A percentile compares a stretch with the other conserved stretches of the same genome.
Evolutionary conservation across 441 rosid genomes (phyloP).

Genomic region (Euphorbia neoarborescens): DNA sequence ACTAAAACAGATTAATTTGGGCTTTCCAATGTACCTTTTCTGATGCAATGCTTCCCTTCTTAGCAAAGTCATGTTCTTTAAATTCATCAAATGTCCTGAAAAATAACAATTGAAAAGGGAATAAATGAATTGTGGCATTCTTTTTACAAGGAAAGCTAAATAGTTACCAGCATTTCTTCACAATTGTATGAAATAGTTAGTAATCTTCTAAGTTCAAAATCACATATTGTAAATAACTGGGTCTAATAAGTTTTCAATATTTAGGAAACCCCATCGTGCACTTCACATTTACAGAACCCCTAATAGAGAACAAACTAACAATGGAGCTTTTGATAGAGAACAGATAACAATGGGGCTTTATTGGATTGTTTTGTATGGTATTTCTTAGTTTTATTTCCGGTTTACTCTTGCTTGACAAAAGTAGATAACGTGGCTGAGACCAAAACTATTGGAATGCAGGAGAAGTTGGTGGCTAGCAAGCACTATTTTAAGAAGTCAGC

Average conservation of each 20-base stretch:
- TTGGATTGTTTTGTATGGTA: too few relatives aligned
- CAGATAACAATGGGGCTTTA: too few relatives aligned
- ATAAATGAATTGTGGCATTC: not conserved
- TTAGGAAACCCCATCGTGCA: not conserved
- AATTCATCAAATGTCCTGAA: slow-evolving; percentile 69
- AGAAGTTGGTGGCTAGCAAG: slow-evolving; percentile 64
- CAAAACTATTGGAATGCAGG: slow-evolving; percentile 39
- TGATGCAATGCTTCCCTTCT: slow-evolving; percentile 64
- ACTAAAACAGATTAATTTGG: not conserved
- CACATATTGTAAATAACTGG: not conserved
- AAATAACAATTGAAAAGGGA: slow-evolving; percentile 3
- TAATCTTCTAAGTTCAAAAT: not conserved
- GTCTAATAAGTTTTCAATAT: not conserved
- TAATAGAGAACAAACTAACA: too few relatives aligned
- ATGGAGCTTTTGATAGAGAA: too few relatives aligned
- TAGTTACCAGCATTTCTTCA: not conserved
- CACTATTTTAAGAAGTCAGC: slow-evolving; percentile 76
- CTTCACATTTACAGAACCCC: not conserved
- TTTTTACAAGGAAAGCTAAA: not conserved
- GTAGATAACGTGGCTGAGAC: slow-evolving; percentile 8
- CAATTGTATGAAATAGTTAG: not conserved
- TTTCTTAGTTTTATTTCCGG: slow-evolving; percentile 12
- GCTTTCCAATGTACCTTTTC: slow-evolving; percentile 47
- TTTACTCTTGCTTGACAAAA: not conserved
- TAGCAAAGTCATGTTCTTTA: slow-evolving; percentile 78